Evolutionary conservation across 768 basidiomycete genomes (phyloP), one percentile per base, ranked within the genome.

Genomic region (Kondoa subrosea): DNA sequence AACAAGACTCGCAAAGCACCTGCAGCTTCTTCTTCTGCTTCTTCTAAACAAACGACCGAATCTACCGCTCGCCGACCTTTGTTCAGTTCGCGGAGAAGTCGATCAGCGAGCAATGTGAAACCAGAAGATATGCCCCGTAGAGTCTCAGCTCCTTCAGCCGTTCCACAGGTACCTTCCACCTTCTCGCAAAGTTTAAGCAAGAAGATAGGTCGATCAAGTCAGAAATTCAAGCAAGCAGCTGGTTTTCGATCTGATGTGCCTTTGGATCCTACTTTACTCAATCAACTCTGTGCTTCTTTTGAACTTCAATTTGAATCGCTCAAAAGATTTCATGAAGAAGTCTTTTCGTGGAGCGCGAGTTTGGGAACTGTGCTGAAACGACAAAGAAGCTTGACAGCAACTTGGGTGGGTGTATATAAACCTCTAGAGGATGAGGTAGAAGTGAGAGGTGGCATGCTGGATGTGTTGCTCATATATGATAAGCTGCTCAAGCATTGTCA

Each of bases 351-450:
- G 72, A 65, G 69, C 32, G 58, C 67, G 30, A 70, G 21, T n/a
- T 68, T 70, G 31, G 68, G 66, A 59, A 27, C 62, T 3, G 68
- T 67, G 29, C 70, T 71, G 66, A 70, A 71, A 29, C 34, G 70
- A 2, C 72, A 73, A 64, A 34, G 69, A 70, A 33, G 72, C 8
- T 50, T 50, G 40, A 50, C 40, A 8, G 40, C 71, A 58, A 69
- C 66, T 4, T 75, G 73, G 73, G 71, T 71, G 60, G 65, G 67
- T 32, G 57, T 73, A 12, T 75, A 72, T 65, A 69, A 71, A 8
- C 74, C 73, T 4, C 34, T 68, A 65, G 71, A 65, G 0, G 67
- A 59, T 1, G 68, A 70, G 26, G 25, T 57, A 14, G 34, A 40
- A 26, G 58, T 58, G n/a, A 63, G 50, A 8, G 59, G 69, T 30